Evolutionary conservation across 2,329 filamentous ascomycete genomes (phyloP).

Genomic region (Botrytis pseudocinerea): DNA sequence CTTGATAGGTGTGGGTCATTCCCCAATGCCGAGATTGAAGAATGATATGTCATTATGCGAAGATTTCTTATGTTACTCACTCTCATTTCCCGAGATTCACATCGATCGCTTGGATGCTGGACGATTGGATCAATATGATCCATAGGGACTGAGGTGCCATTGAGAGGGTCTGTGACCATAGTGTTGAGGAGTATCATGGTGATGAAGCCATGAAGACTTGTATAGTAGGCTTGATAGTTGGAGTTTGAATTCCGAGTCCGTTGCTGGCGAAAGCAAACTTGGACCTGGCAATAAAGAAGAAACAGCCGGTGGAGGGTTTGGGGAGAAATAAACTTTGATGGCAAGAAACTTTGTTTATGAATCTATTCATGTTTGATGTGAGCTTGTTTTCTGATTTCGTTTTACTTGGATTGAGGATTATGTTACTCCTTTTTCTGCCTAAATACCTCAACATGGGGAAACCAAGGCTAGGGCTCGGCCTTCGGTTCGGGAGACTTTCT

Average conservation of each 20-base stretch:
- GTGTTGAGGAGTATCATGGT: not conserved
- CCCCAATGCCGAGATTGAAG: not conserved
- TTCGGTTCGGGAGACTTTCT: not conserved
- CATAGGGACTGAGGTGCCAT: not conserved
- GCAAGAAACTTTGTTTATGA: not conserved
- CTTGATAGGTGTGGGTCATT: not conserved
- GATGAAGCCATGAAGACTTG: not conserved
- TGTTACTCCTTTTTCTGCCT: not conserved
- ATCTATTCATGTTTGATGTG: not conserved
- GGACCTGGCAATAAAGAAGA: not conserved
- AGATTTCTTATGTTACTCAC: not conserved
- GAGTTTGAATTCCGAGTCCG: not conserved
- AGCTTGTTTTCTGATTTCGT: not conserved
- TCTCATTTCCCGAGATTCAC: not conserved
- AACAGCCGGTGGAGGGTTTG: not conserved
- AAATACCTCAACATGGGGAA: not conserved
- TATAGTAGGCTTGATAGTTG: not conserved
- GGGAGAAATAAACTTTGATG: not conserved
- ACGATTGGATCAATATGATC: not conserved
- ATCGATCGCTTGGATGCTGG: not conserved
- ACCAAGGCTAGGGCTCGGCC: not conserved
- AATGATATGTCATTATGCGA: not conserved
- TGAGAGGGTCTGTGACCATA: not conserved
- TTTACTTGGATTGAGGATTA: not conserved
- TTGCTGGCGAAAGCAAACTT: not conserved